Conservation (phyloP, 176 grass and related monocot genomes). For the Phyllostachys edulis region DNA sequence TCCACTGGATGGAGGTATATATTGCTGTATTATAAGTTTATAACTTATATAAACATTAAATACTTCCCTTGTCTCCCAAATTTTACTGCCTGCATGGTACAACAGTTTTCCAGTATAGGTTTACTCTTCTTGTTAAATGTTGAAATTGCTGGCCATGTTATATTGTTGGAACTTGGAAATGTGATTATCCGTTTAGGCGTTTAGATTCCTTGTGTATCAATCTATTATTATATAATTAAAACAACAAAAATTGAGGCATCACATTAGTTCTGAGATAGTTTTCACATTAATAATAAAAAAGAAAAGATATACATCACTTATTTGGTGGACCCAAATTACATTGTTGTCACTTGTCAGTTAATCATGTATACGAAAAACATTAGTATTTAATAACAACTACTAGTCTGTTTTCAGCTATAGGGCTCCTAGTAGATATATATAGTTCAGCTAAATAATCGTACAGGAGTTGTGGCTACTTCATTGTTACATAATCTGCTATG, state of each 20-base stretch:
- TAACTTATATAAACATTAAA: not conserved
- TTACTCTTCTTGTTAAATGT: not conserved
- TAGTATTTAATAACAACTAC: not conserved
- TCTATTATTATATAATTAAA: conserved; percentile 16
- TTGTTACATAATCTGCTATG: not conserved
- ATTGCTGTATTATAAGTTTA: conserved; percentile 26
- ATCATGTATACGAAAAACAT: conserved; percentile 3
- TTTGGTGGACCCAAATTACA: not conserved
- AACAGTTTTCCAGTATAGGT: not conserved
- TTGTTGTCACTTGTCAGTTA: not conserved
- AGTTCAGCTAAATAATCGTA: not conserved
- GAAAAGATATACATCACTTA: not conserved
- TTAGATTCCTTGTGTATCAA: not conserved
- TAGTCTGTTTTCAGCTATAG: not conserved
- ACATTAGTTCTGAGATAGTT: not conserved
- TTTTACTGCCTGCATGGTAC: conserved; percentile 16
- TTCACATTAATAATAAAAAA: not conserved
- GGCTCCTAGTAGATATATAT: not conserved
- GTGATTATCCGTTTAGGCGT: not conserved
- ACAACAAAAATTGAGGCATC: not conserved
- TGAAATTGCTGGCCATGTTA: not conserved
- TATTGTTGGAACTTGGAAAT: conserved; percentile 10
- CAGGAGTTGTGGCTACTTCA: not conserved
- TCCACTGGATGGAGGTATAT: conserved; percentile 65
- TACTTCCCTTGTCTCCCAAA: not conserved